Evolutionary conservation across 768 basidiomycete species (phyloP).

Genomic region (Neoboletus subvelutipes): DNA sequence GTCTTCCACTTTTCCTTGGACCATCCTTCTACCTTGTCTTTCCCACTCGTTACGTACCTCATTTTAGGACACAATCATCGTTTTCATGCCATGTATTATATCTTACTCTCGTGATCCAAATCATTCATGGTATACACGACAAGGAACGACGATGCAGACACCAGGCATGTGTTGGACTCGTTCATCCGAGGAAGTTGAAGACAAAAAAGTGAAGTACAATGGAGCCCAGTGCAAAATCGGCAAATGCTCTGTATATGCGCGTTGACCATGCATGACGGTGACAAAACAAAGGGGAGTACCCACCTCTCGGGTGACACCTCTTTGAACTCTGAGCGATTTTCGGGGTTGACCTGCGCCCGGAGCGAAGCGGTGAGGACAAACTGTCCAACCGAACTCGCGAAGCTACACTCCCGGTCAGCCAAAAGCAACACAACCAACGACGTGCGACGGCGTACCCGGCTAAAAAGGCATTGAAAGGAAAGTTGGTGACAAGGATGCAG

Average conservation of each 20-base stretch:
- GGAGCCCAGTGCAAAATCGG: slow-evolving; percentile 93
- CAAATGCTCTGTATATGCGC: slow-evolving; percentile 73
- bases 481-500: slow-evolving; percentile 88
- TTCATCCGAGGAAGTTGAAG: slow-evolving; percentile 93
- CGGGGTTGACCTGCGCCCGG: slow-evolving; percentile 88
- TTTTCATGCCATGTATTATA: slow-evolving; percentile 13
- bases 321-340: slow-evolving; percentile 80
- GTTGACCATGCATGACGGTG: background rate
- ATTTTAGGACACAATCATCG: background rate
- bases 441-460: slow-evolving; percentile 66
- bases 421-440: background rate
- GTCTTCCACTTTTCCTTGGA: background rate
- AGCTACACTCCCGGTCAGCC: slow-evolving; percentile 50
- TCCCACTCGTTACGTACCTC: slow-evolving; percentile 1
- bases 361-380: slow-evolving; percentile 94
- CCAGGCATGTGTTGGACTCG: background rate
- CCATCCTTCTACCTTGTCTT: background rate
- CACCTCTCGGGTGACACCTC: slow-evolving; percentile 93
- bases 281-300: slow-evolving; percentile 23
- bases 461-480: slow-evolving; percentile 96
- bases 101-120: background rate
- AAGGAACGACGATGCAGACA: background rate
- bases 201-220: slow-evolving; percentile 98
- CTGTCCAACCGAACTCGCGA: slow-evolving; percentile 91
- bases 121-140: background rate